Evolutionary conservation across 2,329 filamentous ascomycete species (phyloP).

Genomic region (Talaromyces atroroseus): DNA sequence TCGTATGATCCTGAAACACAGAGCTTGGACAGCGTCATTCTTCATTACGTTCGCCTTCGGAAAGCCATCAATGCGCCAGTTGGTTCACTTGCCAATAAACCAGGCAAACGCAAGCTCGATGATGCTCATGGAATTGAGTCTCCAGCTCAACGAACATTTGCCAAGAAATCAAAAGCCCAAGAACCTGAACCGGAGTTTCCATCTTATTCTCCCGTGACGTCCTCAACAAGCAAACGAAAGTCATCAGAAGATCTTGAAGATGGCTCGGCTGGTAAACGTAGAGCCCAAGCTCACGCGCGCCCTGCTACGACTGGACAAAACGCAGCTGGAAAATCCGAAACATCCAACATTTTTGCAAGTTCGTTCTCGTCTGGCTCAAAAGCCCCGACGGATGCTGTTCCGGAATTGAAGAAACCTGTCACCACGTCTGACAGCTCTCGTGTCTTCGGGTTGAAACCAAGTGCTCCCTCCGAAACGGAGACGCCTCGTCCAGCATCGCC

Average conservation of each 20-base stretch:
- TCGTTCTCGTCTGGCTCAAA: conserved; percentile 18
- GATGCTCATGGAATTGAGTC: conserved; percentile 5
- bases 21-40: conserved; percentile 32
- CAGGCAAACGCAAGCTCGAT: conserved; percentile 19
- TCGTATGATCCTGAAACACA: conserved; percentile 27
- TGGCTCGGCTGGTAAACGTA: conserved; percentile 18
- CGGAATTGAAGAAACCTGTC: not conserved
- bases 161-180: conserved; percentile 18
- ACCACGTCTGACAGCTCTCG: not conserved
- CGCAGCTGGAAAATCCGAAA: conserved; percentile 19
- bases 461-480: not conserved
- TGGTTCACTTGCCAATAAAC: conserved; percentile 14
- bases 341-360: conserved; percentile 27
- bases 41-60: conserved; percentile 35
- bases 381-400: conserved; percentile 4
- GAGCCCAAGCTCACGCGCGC: not conserved
- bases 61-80: conserved; percentile 33
- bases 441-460: not conserved
- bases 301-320: not conserved
- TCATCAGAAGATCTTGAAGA: conserved; percentile 16
- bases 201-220: conserved; percentile 7
- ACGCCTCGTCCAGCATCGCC: conserved; percentile 1
- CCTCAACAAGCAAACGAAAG: conserved; percentile 17
- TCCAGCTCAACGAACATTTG: conserved; percentile 1
- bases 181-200: conserved; percentile 3